phyloP scores from a whole-genome alignment of 257 asterid genomes.

The Rubia yunnanensis region DNA sequence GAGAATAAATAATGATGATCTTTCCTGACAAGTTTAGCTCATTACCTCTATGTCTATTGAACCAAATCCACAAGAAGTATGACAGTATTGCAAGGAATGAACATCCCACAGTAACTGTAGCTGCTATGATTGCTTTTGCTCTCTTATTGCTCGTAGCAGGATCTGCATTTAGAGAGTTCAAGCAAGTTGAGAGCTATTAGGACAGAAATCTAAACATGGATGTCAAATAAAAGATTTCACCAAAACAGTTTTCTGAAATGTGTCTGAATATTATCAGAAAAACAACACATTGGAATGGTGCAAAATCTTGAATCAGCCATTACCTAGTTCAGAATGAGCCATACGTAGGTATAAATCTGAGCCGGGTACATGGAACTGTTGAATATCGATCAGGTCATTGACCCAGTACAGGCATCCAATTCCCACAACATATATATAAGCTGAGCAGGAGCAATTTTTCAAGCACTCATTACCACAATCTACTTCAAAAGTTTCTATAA shows the following conservation, averaged over 20 bases:
- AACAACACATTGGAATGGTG: neutral
- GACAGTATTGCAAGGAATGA: conserved; percentile 8
- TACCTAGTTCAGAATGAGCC: conserved; percentile 47
- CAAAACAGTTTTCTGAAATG: neutral
- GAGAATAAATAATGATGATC: neutral
- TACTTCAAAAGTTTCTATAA: conserved; percentile 9
- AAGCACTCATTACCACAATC: conserved; percentile 36
- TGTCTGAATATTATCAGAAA: neutral
- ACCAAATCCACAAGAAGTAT: conserved; percentile 32
- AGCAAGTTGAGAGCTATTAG: neutral
- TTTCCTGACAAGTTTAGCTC: neutral
- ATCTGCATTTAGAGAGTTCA: conserved; percentile 20
- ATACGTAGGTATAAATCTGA: conserved; percentile 43
- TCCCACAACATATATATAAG: conserved; percentile 18
- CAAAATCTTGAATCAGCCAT: neutral
- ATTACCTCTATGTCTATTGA: conserved; percentile 38
- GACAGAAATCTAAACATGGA: neutral
- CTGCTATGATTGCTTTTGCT: conserved; percentile 19
- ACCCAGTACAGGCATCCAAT: conserved; percentile 31
- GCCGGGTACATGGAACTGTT: conserved; percentile 25
- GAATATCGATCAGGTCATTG: conserved; percentile 28
- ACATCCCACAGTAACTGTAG: conserved; percentile 20
- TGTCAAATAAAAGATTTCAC: neutral
- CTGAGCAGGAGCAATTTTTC: conserved; percentile 21
- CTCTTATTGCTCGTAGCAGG: conserved; percentile 8